Percentiles rank a stretch among this genome's conserved stretches.
Evolutionary conservation across 129 eudicot genomes (phyloP).

Genomic region (Flaveria bidentis): DNA sequence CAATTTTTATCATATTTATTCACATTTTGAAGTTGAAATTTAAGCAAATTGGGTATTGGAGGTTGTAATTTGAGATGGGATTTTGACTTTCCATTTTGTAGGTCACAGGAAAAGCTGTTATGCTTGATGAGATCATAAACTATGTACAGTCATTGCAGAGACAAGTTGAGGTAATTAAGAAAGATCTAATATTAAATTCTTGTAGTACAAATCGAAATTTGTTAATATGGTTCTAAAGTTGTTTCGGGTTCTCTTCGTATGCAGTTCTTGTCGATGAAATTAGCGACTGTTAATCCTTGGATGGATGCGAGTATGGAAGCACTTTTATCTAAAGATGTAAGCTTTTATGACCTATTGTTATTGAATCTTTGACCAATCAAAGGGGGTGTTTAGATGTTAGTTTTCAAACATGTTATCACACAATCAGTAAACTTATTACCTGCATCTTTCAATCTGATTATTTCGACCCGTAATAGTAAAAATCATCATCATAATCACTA

Average conservation of each 20-base stretch:
- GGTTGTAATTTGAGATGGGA: conserved; percentile 21
- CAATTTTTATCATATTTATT: not conserved
- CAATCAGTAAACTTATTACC: not conserved
- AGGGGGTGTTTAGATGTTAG: not conserved
- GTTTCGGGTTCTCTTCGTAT: conserved; percentile 20
- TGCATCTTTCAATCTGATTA: conserved; percentile 3
- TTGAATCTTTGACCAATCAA: not conserved
- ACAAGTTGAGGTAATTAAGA: conserved; percentile 79
- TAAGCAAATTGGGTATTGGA: not conserved
- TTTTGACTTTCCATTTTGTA: conserved; percentile 27
- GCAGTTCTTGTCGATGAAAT: conserved; percentile 94
- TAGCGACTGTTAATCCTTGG: conserved; percentile 78
- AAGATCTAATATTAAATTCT: not conserved
- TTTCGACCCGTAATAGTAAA: not conserved
- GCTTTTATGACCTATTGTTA: conserved; percentile 17
- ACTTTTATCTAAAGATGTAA: conserved; percentile 77
- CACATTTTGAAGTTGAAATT: not conserved
- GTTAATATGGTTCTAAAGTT: not conserved
- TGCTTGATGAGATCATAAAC: conserved; percentile 94
- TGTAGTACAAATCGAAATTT: not conserved
- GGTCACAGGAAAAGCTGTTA: conserved; percentile 89
- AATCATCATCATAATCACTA: not conserved
- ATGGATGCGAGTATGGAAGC: conserved; percentile 71
- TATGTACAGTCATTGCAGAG: conserved; percentile 82
- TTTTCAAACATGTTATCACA: not conserved